These are phyloP conservation scores for Paragyromitra xinjiangensis DNA, from an alignment of 495 filamentous ascomycete genomes.

Conservation along the genomic window DNA sequence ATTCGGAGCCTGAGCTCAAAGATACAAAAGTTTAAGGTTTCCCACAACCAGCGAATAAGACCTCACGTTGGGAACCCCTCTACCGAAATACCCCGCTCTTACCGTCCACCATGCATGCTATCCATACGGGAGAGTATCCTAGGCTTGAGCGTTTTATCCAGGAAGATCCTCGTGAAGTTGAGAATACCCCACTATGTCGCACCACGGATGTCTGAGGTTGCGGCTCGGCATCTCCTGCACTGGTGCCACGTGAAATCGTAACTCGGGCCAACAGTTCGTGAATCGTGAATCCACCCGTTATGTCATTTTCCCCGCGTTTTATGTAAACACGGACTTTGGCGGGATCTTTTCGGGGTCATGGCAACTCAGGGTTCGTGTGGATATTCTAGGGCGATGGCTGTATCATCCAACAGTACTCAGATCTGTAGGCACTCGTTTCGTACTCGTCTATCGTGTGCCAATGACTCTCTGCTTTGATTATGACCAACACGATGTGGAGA, in stretches of 20 bases:
- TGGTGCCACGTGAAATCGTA: conserved; percentile 1
- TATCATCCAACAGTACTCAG: not conserved
- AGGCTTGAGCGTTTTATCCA: not conserved
- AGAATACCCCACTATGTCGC: not conserved
- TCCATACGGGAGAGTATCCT: not conserved
- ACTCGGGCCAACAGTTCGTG: not conserved
- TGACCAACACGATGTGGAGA: not conserved
- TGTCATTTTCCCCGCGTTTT: conserved; percentile 1
- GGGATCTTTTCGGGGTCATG: not conserved
- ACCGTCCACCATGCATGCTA: not conserved
- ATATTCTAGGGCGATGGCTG: not conserved
- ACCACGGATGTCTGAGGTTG: not conserved
- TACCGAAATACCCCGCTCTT: not conserved
- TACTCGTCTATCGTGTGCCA: not conserved
- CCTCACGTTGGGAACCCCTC: not conserved
- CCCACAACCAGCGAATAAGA: not conserved
- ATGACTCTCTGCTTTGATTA: not conserved
- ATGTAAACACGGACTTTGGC: not conserved
- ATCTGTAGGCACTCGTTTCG: not conserved
- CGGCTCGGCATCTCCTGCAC: not conserved
- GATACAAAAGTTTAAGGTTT: conserved; percentile 16
- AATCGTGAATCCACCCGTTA: not conserved
- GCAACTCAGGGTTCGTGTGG: not conserved
- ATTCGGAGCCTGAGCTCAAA: not conserved
- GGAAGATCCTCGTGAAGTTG: conserved; percentile 1